phyloP scores from a whole-genome alignment of 768 basidiomycete species.

The Hericium erinaceus region DNA sequence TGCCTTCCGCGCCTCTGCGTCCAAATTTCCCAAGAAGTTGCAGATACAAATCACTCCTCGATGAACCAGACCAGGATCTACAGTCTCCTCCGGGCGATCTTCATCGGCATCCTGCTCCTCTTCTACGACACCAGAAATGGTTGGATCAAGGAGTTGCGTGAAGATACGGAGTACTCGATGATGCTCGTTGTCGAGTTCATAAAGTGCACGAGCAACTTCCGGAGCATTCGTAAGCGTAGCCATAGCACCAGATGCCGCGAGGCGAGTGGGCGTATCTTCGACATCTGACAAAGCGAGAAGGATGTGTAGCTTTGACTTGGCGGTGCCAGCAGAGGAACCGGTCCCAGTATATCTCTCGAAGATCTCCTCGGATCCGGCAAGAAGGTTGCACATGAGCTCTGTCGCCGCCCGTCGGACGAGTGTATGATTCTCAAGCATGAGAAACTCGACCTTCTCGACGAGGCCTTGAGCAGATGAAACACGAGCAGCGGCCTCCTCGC shows the following conservation, averaged over 20 bases:
- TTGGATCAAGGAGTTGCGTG: conserved; percentile 57
- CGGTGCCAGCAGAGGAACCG: conserved; percentile 23
- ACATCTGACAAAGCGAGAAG: conserved; percentile 80
- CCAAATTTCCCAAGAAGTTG: conserved; percentile 48
- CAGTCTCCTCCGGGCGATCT: conserved; percentile 16
- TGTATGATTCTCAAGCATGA: conserved; percentile 74
- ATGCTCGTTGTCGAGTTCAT: conserved; percentile 55
- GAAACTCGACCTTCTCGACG: conserved; percentile 55
- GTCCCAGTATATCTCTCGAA: conserved; percentile 64
- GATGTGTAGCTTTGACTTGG: conserved; percentile 66
- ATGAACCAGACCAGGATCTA: conserved; percentile 59
- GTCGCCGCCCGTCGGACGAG: conserved; percentile 81
- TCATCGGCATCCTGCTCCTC: conserved; percentile 24
- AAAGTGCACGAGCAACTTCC: conserved; percentile 50
- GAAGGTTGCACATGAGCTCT: conserved; percentile 88
- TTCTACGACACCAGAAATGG: conserved; percentile 26
- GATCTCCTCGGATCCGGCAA: conserved; percentile 63
- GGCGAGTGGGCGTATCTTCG: conserved; percentile 73
- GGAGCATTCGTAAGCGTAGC: conserved; percentile 66
- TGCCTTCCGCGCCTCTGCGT: conserved; percentile 27
- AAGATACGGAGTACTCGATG: conserved; percentile 59
- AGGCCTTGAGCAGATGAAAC: conserved; percentile 56
- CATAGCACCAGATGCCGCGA: conserved; percentile 87
- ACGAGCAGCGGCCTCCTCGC: conserved; percentile 51
- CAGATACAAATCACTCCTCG: conserved; percentile 69